Evolutionary conservation across 1,139 yeast genomes (phyloP).

Genomic region (Blastobotrys capitulatus): DNA sequence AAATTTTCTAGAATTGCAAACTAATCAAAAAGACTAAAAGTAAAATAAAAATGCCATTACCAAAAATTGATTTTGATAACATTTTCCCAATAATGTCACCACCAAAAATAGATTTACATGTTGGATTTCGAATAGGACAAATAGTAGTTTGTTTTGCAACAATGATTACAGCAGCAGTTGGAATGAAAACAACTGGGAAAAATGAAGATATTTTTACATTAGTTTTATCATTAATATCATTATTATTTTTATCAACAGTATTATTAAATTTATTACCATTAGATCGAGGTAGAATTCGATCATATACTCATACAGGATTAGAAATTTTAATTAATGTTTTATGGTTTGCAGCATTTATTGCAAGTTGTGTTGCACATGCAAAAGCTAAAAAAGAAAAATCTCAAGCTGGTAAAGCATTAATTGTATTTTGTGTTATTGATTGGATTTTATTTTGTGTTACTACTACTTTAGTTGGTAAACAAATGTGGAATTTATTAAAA

Average conservation of each 20-base stretch:
- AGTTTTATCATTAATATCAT: not conserved
- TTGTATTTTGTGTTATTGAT: not conserved
- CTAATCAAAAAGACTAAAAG: too few relatives aligned
- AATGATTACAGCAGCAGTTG: slow-evolving; percentile 2
- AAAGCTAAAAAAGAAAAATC: not conserved
- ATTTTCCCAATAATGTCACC: not conserved
- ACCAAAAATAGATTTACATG: not conserved
- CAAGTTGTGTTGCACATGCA: slow-evolving; percentile 1
- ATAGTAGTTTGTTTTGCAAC: not conserved
- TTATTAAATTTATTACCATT: slow-evolving; percentile 1
- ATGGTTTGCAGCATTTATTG: slow-evolving; percentile 8
- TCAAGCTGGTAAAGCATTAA: slow-evolving; percentile 1
- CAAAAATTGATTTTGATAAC: too few relatives aligned
- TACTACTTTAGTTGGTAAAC: not conserved
- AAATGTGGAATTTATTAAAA: not conserved
- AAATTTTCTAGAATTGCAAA: too few relatives aligned
- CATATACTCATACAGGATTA: not conserved
- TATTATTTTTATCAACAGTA: not conserved
- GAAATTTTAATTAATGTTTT: slow-evolving; percentile 1
- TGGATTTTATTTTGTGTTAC: slow-evolving; percentile 1
- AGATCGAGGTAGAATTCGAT: not conserved
- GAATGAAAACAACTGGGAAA: not conserved
- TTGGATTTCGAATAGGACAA: not conserved
- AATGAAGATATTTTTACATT: slow-evolving; percentile 4
- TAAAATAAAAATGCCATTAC: too few relatives aligned